Evolutionary conservation across 495 filamentous ascomycete genomes (phyloP).

Genomic region (Podospora pseudopauciseta): DNA sequence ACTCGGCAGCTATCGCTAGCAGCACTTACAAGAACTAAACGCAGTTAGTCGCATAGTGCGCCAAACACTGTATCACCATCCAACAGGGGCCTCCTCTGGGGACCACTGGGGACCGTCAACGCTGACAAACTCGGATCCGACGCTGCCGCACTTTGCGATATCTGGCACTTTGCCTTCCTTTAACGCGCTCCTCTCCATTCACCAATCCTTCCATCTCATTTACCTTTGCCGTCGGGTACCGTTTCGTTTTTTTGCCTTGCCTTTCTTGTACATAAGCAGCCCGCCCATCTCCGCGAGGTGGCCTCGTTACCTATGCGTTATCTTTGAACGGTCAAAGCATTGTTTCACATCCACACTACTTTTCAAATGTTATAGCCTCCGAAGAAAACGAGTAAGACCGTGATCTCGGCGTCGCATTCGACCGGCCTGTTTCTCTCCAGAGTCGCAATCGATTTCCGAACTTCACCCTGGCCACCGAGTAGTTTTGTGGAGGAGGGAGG

Average conservation of each 20-base stretch:
- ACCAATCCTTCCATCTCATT: not conserved
- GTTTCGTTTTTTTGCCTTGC: not conserved
- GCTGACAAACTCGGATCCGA: slow-evolving; percentile 22
- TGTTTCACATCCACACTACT: slow-evolving; percentile 7
- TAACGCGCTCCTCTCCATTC: not conserved
- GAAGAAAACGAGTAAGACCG: not conserved
- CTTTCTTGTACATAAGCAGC: slow-evolving; percentile 12
- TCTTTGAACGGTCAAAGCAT: not conserved
- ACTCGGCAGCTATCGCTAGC: not conserved
- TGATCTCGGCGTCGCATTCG: slow-evolving; percentile 6
- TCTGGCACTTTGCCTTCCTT: slow-evolving; percentile 7
- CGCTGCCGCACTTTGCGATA: slow-evolving; percentile 16
- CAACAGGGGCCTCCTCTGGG: not conserved
- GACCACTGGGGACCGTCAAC: not conserved
- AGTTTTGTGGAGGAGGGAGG: not conserved
- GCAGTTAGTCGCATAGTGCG: slow-evolving; percentile 9
- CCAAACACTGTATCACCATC: not conserved
- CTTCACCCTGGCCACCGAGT: not conserved
- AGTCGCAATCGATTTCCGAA: not conserved
- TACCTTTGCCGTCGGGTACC: not conserved
- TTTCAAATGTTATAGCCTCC: slow-evolving; percentile 16
- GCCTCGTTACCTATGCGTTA: slow-evolving; percentile 14
- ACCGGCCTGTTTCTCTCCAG: slow-evolving; percentile 12
- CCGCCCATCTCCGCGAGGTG: slow-evolving; percentile 26
- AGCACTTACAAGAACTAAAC: slow-evolving; percentile 4